These are phyloP conservation scores for Hericium coralloides DNA, from an alignment of 768 basidiomycete species.

Conservation along the genomic window DNA sequence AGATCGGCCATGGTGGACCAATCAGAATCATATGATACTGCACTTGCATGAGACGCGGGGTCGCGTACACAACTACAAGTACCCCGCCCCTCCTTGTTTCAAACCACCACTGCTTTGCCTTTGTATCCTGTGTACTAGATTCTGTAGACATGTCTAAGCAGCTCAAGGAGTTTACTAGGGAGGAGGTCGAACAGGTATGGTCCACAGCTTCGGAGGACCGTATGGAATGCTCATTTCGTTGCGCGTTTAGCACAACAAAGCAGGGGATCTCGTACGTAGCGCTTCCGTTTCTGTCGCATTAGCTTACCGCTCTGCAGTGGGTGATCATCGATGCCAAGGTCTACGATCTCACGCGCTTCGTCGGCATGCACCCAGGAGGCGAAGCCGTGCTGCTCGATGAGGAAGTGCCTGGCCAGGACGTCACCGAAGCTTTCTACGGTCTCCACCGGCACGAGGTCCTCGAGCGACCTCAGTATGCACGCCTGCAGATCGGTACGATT, in stretches of 20 bases:
- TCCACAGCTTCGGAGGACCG: not conserved
- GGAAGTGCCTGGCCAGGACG: slow-evolving; percentile 80
- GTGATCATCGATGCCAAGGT: slow-evolving; percentile 79
- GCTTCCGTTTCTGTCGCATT: not conserved
- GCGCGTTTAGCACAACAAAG: slow-evolving; percentile 61
- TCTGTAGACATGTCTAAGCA: slow-evolving; percentile 12
- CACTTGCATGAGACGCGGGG: no score
- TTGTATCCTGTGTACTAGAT: no score
- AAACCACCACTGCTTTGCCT: no score
- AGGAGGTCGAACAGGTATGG: slow-evolving; percentile 40
- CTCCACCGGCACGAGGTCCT: slow-evolving; percentile 82
- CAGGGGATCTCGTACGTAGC: slow-evolving; percentile 60
- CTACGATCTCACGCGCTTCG: slow-evolving; percentile 76
- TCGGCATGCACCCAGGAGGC: slow-evolving; percentile 78
- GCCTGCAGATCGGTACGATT: slow-evolving; percentile 62
- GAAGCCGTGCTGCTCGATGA: slow-evolving; percentile 64
- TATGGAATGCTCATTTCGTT: not conserved
- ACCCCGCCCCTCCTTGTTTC: no score
- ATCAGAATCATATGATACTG: no score
- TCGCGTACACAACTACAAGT: no score
- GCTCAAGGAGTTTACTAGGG: slow-evolving; percentile 43
- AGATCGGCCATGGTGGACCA: no score
- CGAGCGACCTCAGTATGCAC: slow-evolving; percentile 57
- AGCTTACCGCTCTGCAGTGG: slow-evolving; percentile 40
- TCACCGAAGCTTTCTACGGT: slow-evolving; percentile 78